Percentiles rank a stretch among this genome's conserved stretches.
Evolutionary conservation across 2,329 filamentous ascomycete genomes (phyloP).

Genomic region (Fusarium marasasianum): DNA sequence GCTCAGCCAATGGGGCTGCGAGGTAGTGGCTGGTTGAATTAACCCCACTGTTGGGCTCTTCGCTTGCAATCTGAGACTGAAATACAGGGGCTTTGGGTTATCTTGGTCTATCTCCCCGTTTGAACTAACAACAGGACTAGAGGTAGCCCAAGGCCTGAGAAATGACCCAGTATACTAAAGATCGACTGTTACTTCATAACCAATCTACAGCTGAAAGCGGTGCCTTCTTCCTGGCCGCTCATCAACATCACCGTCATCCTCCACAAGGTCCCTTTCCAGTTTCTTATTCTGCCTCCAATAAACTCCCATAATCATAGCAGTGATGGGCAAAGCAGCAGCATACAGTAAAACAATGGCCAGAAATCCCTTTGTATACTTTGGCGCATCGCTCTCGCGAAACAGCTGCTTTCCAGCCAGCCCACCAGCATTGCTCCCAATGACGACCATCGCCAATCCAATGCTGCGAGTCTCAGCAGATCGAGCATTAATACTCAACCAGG

Average conservation of each 20-base stretch:
- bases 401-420: conserved; percentile 38
- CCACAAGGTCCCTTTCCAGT: not conserved
- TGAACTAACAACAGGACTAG: not conserved
- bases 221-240: not conserved
- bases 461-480: conserved; percentile 21
- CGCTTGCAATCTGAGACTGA: not conserved
- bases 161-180: not conserved
- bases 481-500: conserved; percentile 40
- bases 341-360: conserved; percentile 34
- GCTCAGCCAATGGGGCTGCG: not conserved
- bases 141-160: not conserved
- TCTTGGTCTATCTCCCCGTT: not conserved
- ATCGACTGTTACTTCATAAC: accelerated
- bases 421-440: conserved; percentile 41
- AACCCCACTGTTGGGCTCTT: not conserved
- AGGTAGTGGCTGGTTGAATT: not conserved
- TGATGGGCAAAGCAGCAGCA: conserved; percentile 22
- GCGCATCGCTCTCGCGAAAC: conserved; percentile 33
- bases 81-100: no score
- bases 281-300: conserved; percentile 39
- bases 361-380: conserved; percentile 28
- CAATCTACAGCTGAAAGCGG: not conserved
- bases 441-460: conserved; percentile 35
- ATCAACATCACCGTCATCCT: not conserved
- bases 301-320: conserved; percentile 27